Conservation (phyloP, 495 filamentous ascomycete species). For the Penicillium waksmanii region DNA sequence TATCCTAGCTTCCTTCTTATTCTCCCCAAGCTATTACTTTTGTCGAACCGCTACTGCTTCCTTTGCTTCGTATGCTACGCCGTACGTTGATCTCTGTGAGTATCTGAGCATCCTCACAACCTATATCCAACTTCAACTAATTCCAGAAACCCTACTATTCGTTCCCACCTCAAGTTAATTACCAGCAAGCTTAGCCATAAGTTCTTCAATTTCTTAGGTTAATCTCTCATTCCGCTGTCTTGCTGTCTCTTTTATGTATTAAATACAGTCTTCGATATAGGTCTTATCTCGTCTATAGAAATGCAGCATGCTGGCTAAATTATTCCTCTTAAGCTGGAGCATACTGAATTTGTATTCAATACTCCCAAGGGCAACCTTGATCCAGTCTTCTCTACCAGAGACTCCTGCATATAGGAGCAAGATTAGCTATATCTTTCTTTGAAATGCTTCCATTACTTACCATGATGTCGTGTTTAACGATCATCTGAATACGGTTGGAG, state of each 20-base stretch:
- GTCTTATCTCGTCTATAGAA: background rate
- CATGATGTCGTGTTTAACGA: background rate
- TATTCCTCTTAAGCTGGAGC: slow-evolving; percentile 4
- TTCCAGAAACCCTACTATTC: too few species aligned
- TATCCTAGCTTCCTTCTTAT: too few species aligned
- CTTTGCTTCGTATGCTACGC: too few species aligned
- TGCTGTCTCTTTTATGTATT: background rate
- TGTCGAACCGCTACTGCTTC: too few species aligned
- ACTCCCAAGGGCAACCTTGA: background rate
- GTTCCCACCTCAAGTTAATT: too few species aligned
- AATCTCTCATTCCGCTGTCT: background rate
- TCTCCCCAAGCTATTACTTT: too few species aligned
- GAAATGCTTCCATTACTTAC: background rate
- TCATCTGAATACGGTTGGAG: background rate
- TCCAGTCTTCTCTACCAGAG: background rate
- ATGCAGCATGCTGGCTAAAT: background rate
- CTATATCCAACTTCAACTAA: too few species aligned
- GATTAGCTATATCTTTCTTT: background rate
- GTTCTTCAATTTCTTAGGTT: too few species aligned
- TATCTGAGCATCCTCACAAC: too few species aligned
- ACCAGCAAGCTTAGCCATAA: too few species aligned
- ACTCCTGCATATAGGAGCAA: background rate
- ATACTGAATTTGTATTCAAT: background rate
- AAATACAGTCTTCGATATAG: background rate
- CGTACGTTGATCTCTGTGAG: too few species aligned